Evolutionary conservation across 768 basidiomycete species (phyloP).

Genomic region (Gautieria morchelliformis): DNA sequence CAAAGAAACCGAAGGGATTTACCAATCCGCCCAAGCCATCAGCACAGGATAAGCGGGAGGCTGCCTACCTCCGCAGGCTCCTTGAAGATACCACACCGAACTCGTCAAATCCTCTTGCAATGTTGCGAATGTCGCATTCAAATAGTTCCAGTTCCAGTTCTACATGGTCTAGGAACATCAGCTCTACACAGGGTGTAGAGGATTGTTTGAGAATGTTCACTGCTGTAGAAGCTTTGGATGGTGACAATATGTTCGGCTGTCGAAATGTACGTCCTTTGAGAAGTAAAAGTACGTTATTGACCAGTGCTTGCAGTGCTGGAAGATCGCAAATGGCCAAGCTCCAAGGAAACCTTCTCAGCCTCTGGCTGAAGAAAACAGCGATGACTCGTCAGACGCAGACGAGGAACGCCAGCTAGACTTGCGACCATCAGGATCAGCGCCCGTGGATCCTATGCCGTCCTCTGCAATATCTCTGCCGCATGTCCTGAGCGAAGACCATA

Average conservation of each 20-base stretch:
- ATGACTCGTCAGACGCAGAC: constrained; percentile 20
- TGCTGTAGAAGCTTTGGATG: constrained; percentile 85
- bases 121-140: constrained; percentile 24
- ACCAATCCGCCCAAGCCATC: constrained; percentile 23
- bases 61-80: constrained; percentile 58
- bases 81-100: constrained; percentile 49
- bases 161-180: constrained; percentile 31
- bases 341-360: constrained; percentile 9
- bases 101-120: constrained; percentile 35
- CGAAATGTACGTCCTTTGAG: constrained; percentile 21
- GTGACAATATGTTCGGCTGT: constrained; percentile 92
- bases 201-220: constrained; percentile 86
- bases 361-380: constrained; percentile 10
- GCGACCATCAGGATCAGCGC: constrained; percentile 22
- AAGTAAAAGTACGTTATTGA: neutral
- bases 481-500: neutral
- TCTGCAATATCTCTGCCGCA: constrained; percentile 27
- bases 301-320: constrained; percentile 62
- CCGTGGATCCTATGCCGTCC: constrained; percentile 10
- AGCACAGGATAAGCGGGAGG: constrained; percentile 37
- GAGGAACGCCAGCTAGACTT: constrained; percentile 19
- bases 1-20: neutral
- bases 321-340: constrained; percentile 56
- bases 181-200: constrained; percentile 45
- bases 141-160: constrained; percentile 3